phyloP scores from a whole-genome alignment of 106 monocot genomes.

The Acanthochlamys bracteata region DNA sequence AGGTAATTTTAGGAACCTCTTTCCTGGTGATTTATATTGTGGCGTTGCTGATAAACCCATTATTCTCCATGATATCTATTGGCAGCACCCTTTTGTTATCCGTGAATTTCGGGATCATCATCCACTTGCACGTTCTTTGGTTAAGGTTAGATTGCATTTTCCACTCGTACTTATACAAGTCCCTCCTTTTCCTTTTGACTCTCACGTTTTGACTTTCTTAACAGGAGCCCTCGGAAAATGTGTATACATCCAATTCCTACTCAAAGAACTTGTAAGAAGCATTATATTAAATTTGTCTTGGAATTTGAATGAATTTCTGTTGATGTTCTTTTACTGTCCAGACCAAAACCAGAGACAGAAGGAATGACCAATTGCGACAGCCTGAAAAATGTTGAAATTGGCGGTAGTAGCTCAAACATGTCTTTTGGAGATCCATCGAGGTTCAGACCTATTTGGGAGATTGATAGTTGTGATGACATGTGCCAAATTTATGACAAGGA shows the following conservation, averaged over 20 bases:
- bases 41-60: too few relatives aligned
- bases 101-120: constrained; percentile 27
- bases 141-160: constrained; percentile 13
- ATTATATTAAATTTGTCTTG: neutral
- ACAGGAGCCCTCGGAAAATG: constrained; percentile 27
- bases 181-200: neutral
- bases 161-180: neutral
- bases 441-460: constrained; percentile 44
- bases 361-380: neutral
- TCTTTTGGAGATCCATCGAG: constrained; percentile 13
- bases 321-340: neutral
- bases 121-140: constrained; percentile 14
- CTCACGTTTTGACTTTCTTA: neutral
- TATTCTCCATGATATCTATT: neutral
- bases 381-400: constrained; percentile 7
- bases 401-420: constrained; percentile 20
- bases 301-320: neutral
- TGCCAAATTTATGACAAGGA: constrained; percentile 40
- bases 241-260: constrained; percentile 10
- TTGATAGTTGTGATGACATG: constrained; percentile 37
- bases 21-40: too few relatives aligned
- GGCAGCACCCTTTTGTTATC: constrained; percentile 64
- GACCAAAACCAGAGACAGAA: constrained; percentile 1
- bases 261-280: constrained; percentile 27
- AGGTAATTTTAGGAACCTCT: constrained; percentile 17